Evolutionary conservation across 148 eudicot species (phyloP).

Genomic region (Heliamphora exappendiculata): DNA sequence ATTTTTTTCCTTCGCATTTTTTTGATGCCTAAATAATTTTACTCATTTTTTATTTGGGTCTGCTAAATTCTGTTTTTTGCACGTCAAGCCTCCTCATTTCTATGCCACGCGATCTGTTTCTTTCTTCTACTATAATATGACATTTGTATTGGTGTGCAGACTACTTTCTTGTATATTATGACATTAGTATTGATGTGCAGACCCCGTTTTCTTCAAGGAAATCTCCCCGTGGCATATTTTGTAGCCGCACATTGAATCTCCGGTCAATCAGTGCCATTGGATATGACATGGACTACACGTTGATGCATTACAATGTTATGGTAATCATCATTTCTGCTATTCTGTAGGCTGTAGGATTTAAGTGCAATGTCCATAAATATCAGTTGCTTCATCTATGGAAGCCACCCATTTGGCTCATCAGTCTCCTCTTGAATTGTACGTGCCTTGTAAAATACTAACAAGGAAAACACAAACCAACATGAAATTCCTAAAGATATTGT

Average conservation of each 20-base stretch:
- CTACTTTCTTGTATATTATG: background rate
- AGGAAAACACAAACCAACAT: background rate
- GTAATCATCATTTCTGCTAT: conserved; percentile 24
- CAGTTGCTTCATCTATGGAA: background rate
- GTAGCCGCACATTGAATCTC: conserved; percentile 86
- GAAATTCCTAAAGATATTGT: background rate
- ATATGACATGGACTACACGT: conserved; percentile 97
- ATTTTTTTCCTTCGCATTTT: background rate
- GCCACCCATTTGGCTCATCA: background rate
- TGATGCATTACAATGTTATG: conserved; percentile 94
- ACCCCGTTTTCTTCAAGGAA: conserved; percentile 66
- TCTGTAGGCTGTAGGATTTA: background rate
- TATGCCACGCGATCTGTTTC: background rate
- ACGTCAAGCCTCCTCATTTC: background rate
- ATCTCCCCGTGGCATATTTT: conserved; percentile 91
- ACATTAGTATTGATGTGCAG: conserved; percentile 36
- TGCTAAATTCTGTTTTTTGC: background rate
- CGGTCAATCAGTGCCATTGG: conserved; percentile 95
- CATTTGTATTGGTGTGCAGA: conserved; percentile 41
- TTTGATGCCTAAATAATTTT: background rate
- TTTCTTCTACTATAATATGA: background rate
- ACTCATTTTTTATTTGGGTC: background rate
- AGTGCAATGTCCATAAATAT: background rate
- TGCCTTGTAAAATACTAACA: background rate
- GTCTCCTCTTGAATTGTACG: background rate